Base-by-base conservation (phyloP, 116 monocot genomes). In the Thalassia testudinum region DNA sequence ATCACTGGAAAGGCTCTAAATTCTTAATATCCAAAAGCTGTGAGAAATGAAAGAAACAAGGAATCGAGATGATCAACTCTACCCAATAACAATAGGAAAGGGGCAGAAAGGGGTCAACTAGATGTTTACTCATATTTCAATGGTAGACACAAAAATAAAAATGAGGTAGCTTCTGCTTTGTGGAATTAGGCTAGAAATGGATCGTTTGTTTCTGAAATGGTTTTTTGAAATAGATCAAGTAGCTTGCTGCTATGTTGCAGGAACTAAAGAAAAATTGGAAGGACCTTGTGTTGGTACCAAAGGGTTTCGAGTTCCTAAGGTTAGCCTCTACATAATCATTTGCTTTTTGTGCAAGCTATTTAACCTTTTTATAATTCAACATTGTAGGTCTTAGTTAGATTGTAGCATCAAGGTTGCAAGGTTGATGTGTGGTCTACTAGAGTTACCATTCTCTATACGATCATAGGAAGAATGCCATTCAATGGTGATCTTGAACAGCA, bases 241-340 rank as follows among this genome's bases (percentile, higher is more conserved):
- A 34, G 30, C 30, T 34, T 34, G 10, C 3, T 34, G 6, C 10
- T 34, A 34, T 34, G 3, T 34, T 34, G 30, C 30, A 34, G 30
- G 30, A 34, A 34, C 3, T 28, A 87, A 76, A 52, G 64, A 66
- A 13, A 87, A 78, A 56, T 84, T 59, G 58, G 95, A 95, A 69
- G 95, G 95, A 49, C 81, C 95, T 21, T 95, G 95, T 76, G 88
- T 81, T 70, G 95, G n/a, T n/a, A n/a, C n/a, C n/a, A n/a, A n/a
- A n/a, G n/a, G n/a, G 95, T 95, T 95, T 57, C 72, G 88, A 62
- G 95, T 88, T 67, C 95, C 95, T 43, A 88, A 95, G 78, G 95
- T 95, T 29, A 21, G 12, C 27, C 1, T 22, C 18, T 34, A 57
- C 50, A 25, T 40, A 42, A 24, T 5, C 30, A 34, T 3, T 34